These are phyloP conservation scores for Apiosordaria backusii DNA, from an alignment of 495 filamentous ascomycete genomes.

Conservation along the genomic window DNA sequence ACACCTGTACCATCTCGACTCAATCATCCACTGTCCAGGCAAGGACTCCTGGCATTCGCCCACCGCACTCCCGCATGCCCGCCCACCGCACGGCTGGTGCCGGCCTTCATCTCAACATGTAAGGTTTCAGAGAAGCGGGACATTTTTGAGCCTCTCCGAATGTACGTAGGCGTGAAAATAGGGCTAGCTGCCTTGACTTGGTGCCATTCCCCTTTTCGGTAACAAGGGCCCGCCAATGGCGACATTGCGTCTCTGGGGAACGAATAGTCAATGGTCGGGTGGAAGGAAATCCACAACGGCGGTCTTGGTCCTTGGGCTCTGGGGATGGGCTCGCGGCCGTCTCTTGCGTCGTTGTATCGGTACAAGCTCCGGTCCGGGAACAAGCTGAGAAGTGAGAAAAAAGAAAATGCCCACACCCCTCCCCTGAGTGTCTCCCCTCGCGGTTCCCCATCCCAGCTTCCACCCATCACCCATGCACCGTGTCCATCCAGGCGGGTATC, in stretches of 20 bases:
- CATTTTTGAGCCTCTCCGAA: too few relatives aligned
- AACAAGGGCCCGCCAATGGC: not conserved
- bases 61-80: not conserved
- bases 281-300: slow-evolving; percentile 16
- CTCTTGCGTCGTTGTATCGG: slow-evolving; percentile 11
- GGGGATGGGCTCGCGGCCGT: not conserved
- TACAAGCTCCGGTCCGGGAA: slow-evolving; percentile 25
- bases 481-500: slow-evolving; percentile 28
- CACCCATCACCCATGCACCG: slow-evolving; percentile 26
- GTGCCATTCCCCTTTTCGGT: not conserved
- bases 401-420: slow-evolving; percentile 6
- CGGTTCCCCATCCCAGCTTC: slow-evolving; percentile 6
- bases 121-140: not conserved
- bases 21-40: not conserved
- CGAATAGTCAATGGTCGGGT: slow-evolving; percentile 6
- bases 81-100: not conserved
- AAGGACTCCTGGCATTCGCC: not conserved
- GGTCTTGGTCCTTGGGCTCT: not conserved
- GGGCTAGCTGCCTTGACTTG: not conserved
- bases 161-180: not conserved
- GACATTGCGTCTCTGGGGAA: not conserved
- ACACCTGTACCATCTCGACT: not conserved
- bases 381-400: slow-evolving; percentile 9
- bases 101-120: not conserved
- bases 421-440: not conserved